Base-by-base conservation (phyloP, 768 basidiomycete species). In the Serpula lacrymans region DNA sequence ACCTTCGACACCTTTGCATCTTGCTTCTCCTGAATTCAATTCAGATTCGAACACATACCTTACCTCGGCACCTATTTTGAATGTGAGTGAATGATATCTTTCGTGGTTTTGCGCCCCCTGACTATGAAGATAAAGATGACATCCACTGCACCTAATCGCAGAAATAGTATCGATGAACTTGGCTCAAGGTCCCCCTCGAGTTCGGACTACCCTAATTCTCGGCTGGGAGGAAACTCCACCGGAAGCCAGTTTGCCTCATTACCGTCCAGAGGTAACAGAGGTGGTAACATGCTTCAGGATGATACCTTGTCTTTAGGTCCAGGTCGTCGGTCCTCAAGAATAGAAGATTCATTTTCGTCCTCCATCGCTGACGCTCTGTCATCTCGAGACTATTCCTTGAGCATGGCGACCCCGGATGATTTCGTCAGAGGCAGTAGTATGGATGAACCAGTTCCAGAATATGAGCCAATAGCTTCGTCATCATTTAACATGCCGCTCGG, bases 241-340 rank as follows among this genome's bases (percentile, higher is more conserved):
- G 73, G 72, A 2, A 74, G 73, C 1, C 70, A 78, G 12, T 87
- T 84, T 51, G 79, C 80, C 18, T 88, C 86, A 1, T 77, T 86
- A 61, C 84, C 83, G 1, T 70, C 74, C 13, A 71, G 76, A 43
- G 57, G 60, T 6, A 41, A 50, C 57, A 43, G 36, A 9, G 49
- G 48, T 22, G 49, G 60, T 4, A 55, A 48, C 41, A 35, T 44
- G 6, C 39, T 63, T 17, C 50, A 38, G 9, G 63, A 62, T 23
- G 69, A 68, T 21, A 52, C 59, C 7, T 53, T 64, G 0, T 51
- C 54, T 3, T 43, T 58, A 22, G 14, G 34, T 31, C 14, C 11
- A 11, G 36, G 36, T 4, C 28, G n/a, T 35, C 11, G 30, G 31
- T 41, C 36, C 26, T 21, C 34, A 40, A 16, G 55, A 55, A 11